Evolutionary conservation across 768 basidiomycete genomes (phyloP).

Genomic region (Lactarius sp.): DNA sequence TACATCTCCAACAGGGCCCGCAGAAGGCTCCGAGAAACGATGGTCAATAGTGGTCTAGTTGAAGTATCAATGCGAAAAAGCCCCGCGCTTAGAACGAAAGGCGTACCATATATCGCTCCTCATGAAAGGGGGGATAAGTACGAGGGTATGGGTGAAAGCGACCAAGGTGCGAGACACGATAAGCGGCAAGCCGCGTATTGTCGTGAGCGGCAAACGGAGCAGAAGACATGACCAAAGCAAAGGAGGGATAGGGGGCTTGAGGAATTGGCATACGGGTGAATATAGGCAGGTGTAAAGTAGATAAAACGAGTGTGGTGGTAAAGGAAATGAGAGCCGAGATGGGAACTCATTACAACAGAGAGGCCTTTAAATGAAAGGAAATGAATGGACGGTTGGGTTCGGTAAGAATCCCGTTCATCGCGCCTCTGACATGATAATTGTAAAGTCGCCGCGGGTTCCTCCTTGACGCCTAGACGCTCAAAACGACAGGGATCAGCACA

Average conservation of each 20-base stretch:
- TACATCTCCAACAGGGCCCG: not conserved
- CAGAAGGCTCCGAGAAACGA: conserved; percentile 1
- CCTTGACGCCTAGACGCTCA: conserved; percentile 10
- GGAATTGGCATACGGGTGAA: conserved; percentile 11
- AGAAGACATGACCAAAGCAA: conserved; percentile 16
- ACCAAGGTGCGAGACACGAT: conserved; percentile 15
- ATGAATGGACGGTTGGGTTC: conserved; percentile 1
- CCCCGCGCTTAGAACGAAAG: not conserved
- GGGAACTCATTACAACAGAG: not conserved
- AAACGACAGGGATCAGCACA: conserved; percentile 18
- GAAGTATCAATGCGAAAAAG: not conserved
- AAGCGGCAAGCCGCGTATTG: conserved; percentile 13
- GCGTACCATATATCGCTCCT: conserved; percentile 15
- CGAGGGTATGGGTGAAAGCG: conserved; percentile 22
- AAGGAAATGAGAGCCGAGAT: not conserved
- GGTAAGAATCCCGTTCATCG: conserved; percentile 15
- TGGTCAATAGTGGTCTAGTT: conserved; percentile 12
- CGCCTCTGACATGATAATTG: conserved; percentile 19
- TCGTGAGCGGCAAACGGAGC: not conserved
- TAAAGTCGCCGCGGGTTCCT: conserved; percentile 19
- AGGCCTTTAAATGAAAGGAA: conserved; percentile 6
- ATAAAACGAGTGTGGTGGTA: conserved; percentile 7
- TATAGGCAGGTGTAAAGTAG: conserved; percentile 1
- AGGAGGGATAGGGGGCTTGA: conserved; percentile 16
- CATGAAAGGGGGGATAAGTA: not conserved